A percentile compares a stretch with the other conserved stretches of the same genome.
Evolutionary conservation across 1,284 basidiomycete genomes (phyloP).

Genomic region (Apiotrichum porosum): DNA sequence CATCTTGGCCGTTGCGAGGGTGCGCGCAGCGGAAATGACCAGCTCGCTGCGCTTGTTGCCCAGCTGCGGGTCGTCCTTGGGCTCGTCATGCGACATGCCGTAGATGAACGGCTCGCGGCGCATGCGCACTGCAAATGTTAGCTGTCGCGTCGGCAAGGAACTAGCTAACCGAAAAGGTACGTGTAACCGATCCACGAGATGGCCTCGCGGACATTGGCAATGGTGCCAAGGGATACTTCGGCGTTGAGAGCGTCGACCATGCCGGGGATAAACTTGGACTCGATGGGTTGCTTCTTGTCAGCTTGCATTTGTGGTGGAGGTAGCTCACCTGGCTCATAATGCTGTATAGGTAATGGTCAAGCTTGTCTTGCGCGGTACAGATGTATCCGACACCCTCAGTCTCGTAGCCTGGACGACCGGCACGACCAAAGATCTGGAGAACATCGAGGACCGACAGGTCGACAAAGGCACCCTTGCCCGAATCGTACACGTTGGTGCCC

Average conservation of each 20-base stretch:
- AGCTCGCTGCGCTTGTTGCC: conserved; percentile 69
- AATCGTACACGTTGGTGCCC: conserved; percentile 95
- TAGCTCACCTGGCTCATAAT: conserved; percentile 73
- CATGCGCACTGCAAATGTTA: no score
- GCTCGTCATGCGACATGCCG: conserved; percentile 72
- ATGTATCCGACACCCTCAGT: conserved; percentile 95
- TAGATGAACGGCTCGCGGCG: conserved; percentile 86
- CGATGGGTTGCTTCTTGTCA: conserved; percentile 75
- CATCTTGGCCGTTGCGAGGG: conserved; percentile 76
- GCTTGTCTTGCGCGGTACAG: conserved; percentile 88
- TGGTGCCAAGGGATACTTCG: conserved; percentile 91
- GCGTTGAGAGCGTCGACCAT: conserved; percentile 92
- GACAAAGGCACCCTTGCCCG: conserved; percentile 77
- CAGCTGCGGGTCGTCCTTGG: conserved; percentile 71
- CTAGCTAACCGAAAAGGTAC: conserved; percentile 89
- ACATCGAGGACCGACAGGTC: conserved; percentile 96
- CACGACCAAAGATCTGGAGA: conserved; percentile 93
- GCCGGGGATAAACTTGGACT: conserved; percentile 89
- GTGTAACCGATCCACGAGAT: conserved; percentile 97
- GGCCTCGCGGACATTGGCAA: conserved; percentile 79
- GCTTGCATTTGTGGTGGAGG: not conserved
- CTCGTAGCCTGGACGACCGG: conserved; percentile 93
- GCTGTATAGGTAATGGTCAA: conserved; percentile 84
- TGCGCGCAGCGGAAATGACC: conserved; percentile 64
- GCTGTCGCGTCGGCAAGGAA: no score